Evolutionary conservation across 257 asterid genomes (phyloP), one percentile per base, ranked within the genome.

Genomic region (Nicotiana attenuata): DNA sequence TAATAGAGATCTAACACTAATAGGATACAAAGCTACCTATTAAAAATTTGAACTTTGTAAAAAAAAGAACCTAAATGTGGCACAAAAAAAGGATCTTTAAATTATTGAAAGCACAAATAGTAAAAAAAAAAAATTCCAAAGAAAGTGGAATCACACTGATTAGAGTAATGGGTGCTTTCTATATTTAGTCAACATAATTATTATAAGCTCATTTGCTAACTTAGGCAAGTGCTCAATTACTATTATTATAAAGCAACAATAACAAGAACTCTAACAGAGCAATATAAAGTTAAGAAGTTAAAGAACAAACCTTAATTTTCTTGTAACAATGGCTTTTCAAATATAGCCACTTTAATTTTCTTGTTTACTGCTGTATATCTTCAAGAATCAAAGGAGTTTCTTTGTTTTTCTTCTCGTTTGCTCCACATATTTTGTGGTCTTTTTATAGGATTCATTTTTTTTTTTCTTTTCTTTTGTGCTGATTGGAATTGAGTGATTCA

Each of bases 181-280:
- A 85, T 75, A 66, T 85, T 61, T 82, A 84, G 92, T 89, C 95
- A 88, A 87, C 90, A 52, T 26, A 83, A 71, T 63, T 83, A 84
- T 82, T 85, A 83, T 85, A 87, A 80, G 64, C 79, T 47, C 24
- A 73, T 28, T 89, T 80, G 61, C 77, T 77, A 35, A 69, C 83
- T 84, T 88, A 26, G 85, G 83, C 75, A 85, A 88, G 85, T 63
- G 71, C 82, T 80, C 31, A 52, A 45, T 78, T 57, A 50, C 47
- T 41, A 83, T 35, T 55, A 81, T 79, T 14, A 11, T 52, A 52
- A 81, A 28, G 76, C 57, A 81, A 41, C 64, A 84, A 61, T 82
- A 80, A 59, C 8, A 71, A 82, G 59, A 61, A 68, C n/a, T 0
- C 29, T 67, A 35, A 0, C n/a, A 20, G 8, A 69, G 10, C 57